A percentile compares a stretch with the other conserved stretches of the same genome.
These are phyloP conservation scores for Acanthamoeba sp. DNA, from an alignment of 208 protist species.

Conservation along the genomic window DNA sequence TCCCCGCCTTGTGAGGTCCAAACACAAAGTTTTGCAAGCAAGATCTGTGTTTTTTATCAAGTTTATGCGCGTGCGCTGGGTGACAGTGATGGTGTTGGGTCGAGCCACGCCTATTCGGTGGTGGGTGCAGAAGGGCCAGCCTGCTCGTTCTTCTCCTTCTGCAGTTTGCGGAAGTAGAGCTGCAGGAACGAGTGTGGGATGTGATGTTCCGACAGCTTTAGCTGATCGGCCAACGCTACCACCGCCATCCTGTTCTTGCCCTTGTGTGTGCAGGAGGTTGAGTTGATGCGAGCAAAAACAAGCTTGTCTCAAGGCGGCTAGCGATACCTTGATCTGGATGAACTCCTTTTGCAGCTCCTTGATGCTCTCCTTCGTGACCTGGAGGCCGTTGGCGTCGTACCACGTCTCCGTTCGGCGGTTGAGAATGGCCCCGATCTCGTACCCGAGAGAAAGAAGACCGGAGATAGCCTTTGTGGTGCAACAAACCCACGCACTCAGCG, in stretches of 20 bases:
- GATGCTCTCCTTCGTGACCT: constrained; percentile 81
- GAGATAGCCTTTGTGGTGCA: constrained; percentile 60
- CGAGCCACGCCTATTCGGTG: background rate
- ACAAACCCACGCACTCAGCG: background rate
- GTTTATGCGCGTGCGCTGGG: too few species aligned
- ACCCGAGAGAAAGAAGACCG: constrained; percentile 78
- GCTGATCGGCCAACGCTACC: constrained; percentile 67
- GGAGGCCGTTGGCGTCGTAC: constrained; percentile 77
- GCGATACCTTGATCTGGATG: constrained; percentile 78
- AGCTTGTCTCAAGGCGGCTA: too few species aligned
- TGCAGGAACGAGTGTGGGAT: constrained; percentile 82
- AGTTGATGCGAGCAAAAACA: too few species aligned
- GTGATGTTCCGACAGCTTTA: constrained; percentile 78
- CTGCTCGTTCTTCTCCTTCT: constrained; percentile 72
- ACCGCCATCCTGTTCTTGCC: constrained; percentile 75
- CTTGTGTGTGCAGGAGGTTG: background rate
- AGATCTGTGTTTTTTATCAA: too few species aligned
- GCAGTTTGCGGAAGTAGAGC: constrained; percentile 81
- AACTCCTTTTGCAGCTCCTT: constrained; percentile 81
- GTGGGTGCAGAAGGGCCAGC: background rate
- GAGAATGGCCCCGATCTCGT: constrained; percentile 80
- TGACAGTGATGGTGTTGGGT: too few species aligned
- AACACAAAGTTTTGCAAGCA: too few species aligned
- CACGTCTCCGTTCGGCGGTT: constrained; percentile 77
- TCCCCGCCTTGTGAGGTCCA: too few species aligned